Evolutionary conservation across 2,329 filamentous ascomycete species (phyloP).

Genomic region (Talaromyces atroroseus): DNA sequence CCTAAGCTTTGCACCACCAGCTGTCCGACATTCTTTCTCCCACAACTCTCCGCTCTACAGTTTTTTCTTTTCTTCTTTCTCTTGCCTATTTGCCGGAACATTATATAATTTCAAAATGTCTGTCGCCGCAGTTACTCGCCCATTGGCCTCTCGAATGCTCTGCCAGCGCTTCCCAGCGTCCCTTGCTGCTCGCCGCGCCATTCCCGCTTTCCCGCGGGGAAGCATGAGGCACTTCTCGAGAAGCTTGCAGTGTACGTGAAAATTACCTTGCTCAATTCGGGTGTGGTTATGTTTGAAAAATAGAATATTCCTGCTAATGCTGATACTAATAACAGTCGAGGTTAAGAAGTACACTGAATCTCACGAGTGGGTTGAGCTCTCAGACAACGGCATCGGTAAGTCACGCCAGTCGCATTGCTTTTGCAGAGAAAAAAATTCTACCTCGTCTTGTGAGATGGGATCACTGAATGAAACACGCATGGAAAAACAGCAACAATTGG

Average conservation of each 20-base stretch:
- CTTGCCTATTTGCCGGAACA: not conserved
- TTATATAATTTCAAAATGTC: conserved; percentile 29
- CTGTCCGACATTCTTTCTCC: conserved; percentile 2
- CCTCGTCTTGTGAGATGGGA: no score
- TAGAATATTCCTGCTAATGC: conserved; percentile 17
- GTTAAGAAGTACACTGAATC: conserved; percentile 87
- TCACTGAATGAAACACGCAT: not conserved
- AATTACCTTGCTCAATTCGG: not conserved
- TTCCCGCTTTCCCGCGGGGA: conserved; percentile 38
- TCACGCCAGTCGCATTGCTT: not conserved
- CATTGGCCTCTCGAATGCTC: conserved; percentile 32
- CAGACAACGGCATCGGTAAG: conserved; percentile 68
- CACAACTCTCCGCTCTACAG: conserved; percentile 14
- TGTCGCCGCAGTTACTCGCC: conserved; percentile 31
- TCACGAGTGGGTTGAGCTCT: conserved; percentile 96
- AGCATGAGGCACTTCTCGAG: conserved; percentile 36
- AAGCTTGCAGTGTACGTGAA: conserved; percentile 33
- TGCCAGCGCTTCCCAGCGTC: conserved; percentile 30
- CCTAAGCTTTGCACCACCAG: conserved; percentile 12
- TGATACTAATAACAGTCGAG: conserved; percentile 27
- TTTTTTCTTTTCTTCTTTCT: not conserved
- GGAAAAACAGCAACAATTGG: conserved; percentile 57
- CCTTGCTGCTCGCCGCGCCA: conserved; percentile 21
- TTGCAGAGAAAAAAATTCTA: not conserved
- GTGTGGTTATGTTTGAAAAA: not conserved